These are phyloP conservation scores for Ganoderma boninense DNA, from an alignment of 1,284 basidiomycete genomes.

Conservation along the genomic window DNA sequence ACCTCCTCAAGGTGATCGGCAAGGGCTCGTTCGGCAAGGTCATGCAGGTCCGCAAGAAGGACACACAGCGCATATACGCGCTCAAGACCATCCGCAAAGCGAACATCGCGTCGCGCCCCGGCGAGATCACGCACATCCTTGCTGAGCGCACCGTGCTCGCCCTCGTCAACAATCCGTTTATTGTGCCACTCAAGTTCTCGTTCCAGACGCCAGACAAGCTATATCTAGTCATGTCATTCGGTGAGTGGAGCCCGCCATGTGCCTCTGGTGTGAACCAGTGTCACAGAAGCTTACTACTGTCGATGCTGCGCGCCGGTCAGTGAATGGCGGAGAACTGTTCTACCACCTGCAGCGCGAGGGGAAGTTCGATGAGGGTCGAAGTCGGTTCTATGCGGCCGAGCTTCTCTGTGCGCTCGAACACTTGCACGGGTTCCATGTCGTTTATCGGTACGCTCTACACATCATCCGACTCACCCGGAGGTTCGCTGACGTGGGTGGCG, in stretches of 20 bases:
- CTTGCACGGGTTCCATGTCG: slow-evolving; percentile 97
- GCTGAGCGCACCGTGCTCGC: slow-evolving; percentile 98
- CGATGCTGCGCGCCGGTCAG: slow-evolving; percentile 46
- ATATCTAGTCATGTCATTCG: slow-evolving; percentile 96
- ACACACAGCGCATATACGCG: slow-evolving; percentile 97
- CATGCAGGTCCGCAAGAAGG: slow-evolving; percentile 99
- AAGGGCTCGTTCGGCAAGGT: slow-evolving; percentile 98
- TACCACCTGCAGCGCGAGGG: slow-evolving; percentile 98
- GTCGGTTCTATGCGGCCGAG: slow-evolving; percentile 97
- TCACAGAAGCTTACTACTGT: slow-evolving; percentile 5
- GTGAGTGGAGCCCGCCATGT: slow-evolving; percentile 48
- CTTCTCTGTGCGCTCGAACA: slow-evolving; percentile 95
- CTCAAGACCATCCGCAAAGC: slow-evolving; percentile 99
- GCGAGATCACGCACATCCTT: slow-evolving; percentile 98
- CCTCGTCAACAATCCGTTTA: slow-evolving; percentile 98
- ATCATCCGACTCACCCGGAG: not conserved
- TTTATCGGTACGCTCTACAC: slow-evolving; percentile 79
- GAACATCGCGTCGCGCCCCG: slow-evolving; percentile 95
- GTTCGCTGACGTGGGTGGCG: slow-evolving; percentile 6
- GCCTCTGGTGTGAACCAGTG: not conserved
- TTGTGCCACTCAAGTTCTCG: slow-evolving; percentile 98
- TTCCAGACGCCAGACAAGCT: slow-evolving; percentile 99
- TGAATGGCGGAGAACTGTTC: slow-evolving; percentile 98
- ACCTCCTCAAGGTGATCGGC: slow-evolving; percentile 97
- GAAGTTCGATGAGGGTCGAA: slow-evolving; percentile 93